Evolutionary conservation across 192 early-diverging fungal genomes (phyloP).

Genomic region (Mortierella antarctica): DNA sequence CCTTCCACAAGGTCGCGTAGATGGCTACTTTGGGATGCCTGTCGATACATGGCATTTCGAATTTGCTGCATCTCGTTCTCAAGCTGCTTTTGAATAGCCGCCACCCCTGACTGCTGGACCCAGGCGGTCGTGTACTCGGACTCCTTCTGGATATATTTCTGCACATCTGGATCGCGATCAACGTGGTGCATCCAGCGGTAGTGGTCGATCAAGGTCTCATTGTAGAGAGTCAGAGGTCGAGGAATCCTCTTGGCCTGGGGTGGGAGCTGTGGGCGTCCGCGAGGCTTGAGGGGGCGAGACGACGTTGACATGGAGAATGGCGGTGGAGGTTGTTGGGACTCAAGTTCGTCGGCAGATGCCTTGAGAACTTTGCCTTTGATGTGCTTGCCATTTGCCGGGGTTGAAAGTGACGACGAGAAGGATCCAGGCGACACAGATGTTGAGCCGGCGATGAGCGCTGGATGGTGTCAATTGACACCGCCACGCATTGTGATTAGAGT

Average conservation of each 20-base stretch:
- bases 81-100: conserved; percentile 23
- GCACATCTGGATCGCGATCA: conserved; percentile 32
- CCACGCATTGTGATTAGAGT: too few species aligned
- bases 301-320: too few species aligned
- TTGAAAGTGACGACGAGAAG: neutral
- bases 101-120: conserved; percentile 23
- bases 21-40: neutral
- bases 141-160: conserved; percentile 29
- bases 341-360: too few species aligned
- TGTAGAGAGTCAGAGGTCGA: conserved; percentile 38
- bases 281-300: neutral
- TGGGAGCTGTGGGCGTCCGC: conserved; percentile 1
- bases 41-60: neutral
- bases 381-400: neutral
- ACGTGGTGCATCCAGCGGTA: conserved; percentile 50
- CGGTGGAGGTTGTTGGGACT: too few species aligned
- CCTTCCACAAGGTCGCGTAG: too few species aligned
- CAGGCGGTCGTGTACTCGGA: conserved; percentile 25
- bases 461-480: neutral
- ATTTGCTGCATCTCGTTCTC: conserved; percentile 26
- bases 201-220: conserved; percentile 41
- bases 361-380: neutral
- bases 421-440: neutral
- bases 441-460: neutral
- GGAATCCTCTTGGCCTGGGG: conserved; percentile 31